These are phyloP conservation scores for Chlorella sp. DNA, from an alignment of 139 green algal genomes.

Conservation along the genomic window DNA sequence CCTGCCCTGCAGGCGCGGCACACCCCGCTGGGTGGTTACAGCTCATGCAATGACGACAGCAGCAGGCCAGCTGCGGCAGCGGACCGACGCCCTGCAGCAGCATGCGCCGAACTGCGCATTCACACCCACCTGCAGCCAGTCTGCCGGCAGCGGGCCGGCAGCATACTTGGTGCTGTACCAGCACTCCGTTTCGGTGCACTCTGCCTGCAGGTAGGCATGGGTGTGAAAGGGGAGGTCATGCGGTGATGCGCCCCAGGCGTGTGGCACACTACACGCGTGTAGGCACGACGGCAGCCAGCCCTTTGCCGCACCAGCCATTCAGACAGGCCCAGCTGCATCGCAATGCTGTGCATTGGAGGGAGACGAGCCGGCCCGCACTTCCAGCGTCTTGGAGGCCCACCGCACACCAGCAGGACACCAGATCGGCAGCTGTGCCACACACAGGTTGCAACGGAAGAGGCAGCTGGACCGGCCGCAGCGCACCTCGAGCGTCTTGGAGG, in stretches of 20 bases:
- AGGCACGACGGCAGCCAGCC: no score
- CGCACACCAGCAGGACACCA: slow-evolving; percentile 59
- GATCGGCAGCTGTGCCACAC: neutral
- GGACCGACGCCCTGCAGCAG: neutral
- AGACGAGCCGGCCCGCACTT: slow-evolving; percentile 14
- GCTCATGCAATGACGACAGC: neutral
- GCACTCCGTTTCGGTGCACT: slow-evolving; percentile 37
- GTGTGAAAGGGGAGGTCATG: no score
- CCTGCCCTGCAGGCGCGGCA: no score
- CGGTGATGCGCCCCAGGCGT: no score
- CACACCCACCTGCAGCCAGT: slow-evolving; percentile 55
- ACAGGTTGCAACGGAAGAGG: no score
- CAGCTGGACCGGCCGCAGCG: no score
- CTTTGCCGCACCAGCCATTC: no score
- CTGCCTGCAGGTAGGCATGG: slow-evolving; percentile 18
- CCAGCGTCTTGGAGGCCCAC: slow-evolving; percentile 79
- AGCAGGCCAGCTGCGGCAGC: neutral
- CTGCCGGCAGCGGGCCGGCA: slow-evolving; percentile 50
- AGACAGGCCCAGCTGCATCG: no score
- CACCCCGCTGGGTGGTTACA: no score
- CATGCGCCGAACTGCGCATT: neutral
- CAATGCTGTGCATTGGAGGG: no score
- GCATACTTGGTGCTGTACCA: slow-evolving; percentile 81
- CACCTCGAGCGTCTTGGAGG: slow-evolving; percentile 69
- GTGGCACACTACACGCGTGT: no score